Conservation (phyloP, 2,329 filamentous ascomycete species). For the Exophiala mesophila region DNA sequence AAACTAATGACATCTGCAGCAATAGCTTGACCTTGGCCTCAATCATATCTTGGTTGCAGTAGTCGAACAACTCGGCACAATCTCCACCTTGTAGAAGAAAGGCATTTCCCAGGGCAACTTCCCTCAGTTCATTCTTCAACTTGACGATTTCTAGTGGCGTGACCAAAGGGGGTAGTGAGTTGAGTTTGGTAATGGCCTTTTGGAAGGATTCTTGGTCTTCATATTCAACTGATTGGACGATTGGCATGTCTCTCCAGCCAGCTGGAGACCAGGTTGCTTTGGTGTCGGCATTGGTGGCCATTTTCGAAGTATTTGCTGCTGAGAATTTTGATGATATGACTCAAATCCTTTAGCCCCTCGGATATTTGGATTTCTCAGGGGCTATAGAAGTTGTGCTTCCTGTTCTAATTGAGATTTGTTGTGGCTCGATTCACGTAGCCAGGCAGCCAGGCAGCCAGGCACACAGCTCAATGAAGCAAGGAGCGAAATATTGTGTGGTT, state of each 20-base stretch:
- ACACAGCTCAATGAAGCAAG: too few relatives aligned
- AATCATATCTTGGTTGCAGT: constrained; percentile 83
- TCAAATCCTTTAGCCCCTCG: too few relatives aligned
- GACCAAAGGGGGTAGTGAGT: constrained; percentile 44
- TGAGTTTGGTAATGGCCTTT: constrained; percentile 38
- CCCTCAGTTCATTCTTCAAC: constrained; percentile 70
- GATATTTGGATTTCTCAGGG: too few relatives aligned
- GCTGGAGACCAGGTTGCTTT: constrained; percentile 20
- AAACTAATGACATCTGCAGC: constrained; percentile 91
- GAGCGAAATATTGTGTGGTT: too few relatives aligned
- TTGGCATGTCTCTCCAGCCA: constrained; percentile 42
- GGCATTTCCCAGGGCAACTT: constrained; percentile 84
- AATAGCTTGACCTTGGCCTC: constrained; percentile 96
- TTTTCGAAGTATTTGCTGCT: too few relatives aligned
- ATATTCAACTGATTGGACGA: constrained; percentile 45
- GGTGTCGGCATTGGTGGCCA: constrained; percentile 8
- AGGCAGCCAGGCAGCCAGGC: too few relatives aligned
- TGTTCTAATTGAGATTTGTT: too few relatives aligned
- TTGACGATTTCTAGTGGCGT: constrained; percentile 60
- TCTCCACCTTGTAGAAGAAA: constrained; percentile 93
- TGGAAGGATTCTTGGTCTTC: constrained; percentile 39
- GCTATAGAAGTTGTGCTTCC: too few relatives aligned
- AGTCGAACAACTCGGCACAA: constrained; percentile 95
- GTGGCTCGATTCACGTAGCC: too few relatives aligned
- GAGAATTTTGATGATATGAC: too few relatives aligned